These are phyloP conservation scores for Cladophialophora exuberans DNA, from an alignment of 2,329 filamentous ascomycete species.

Conservation along the genomic window DNA sequence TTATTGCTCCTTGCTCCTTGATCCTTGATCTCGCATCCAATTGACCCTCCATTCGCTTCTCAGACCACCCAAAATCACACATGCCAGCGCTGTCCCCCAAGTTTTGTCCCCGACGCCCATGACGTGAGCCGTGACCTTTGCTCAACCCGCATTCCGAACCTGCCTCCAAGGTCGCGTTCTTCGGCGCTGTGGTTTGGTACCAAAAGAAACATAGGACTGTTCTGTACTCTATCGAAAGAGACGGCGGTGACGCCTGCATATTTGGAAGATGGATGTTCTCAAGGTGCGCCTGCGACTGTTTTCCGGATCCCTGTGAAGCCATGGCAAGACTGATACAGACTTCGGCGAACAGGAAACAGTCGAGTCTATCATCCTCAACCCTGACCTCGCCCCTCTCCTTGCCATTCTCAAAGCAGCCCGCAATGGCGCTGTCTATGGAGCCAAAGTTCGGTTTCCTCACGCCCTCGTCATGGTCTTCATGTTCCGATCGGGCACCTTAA, in stretches of 20 bases:
- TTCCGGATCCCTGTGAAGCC: too few relatives aligned
- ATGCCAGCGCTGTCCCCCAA: constrained; percentile 6
- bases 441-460: constrained; percentile 97
- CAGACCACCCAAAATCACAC: constrained; percentile 6
- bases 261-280: constrained; percentile 22
- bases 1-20: constrained; percentile 1
- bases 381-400: constrained; percentile 75
- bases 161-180: not conserved
- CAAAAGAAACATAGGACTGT: too few relatives aligned
- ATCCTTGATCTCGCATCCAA: constrained; percentile 6
- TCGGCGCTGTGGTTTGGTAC: not conserved
- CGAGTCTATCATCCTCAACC: constrained; percentile 29
- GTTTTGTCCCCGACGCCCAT: constrained; percentile 1
- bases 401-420: constrained; percentile 88
- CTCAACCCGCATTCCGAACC: not conserved
- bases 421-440: constrained; percentile 95
- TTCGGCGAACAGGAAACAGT: too few relatives aligned
- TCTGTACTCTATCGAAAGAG: too few relatives aligned
- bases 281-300: constrained; percentile 15
- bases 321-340: too few relatives aligned
- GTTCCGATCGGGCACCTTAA: constrained; percentile 89
- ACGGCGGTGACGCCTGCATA: not conserved
- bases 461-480: constrained; percentile 98
- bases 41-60: not conserved
- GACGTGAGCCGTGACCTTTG: constrained; percentile 9